Evolutionary conservation across 108 stramenopile genomes (phyloP).

Genomic region (Skeletonema costatum): DNA sequence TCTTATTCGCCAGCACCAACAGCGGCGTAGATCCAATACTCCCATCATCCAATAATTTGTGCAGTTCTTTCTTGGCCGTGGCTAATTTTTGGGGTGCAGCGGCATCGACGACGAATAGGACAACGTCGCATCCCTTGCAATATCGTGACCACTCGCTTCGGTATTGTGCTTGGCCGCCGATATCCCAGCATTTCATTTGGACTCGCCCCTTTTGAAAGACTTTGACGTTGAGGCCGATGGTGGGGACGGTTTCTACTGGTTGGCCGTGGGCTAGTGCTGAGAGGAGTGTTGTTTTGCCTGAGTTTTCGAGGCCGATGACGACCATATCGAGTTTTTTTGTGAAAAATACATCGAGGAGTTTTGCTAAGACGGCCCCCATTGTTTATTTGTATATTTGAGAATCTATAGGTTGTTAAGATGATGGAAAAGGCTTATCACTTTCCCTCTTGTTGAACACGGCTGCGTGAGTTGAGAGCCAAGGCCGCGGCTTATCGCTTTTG

Average conservation of each 20-base stretch:
- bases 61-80: slow-evolving; percentile 92
- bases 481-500: too few species aligned
- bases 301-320: slow-evolving; percentile 93
- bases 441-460: too few species aligned
- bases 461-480: too few species aligned
- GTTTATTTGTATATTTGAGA: slow-evolving; percentile 6
- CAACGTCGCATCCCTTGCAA: slow-evolving; percentile 94
- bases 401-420: background rate
- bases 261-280: slow-evolving; percentile 93
- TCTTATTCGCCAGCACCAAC: slow-evolving; percentile 94
- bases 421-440: too few species aligned
- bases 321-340: slow-evolving; percentile 98
- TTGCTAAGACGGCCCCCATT: slow-evolving; percentile 81
- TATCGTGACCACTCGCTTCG: slow-evolving; percentile 94
- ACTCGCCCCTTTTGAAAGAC: slow-evolving; percentile 89
- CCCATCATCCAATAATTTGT: slow-evolving; percentile 93
- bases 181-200: slow-evolving; percentile 98
- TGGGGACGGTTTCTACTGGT: slow-evolving; percentile 94
- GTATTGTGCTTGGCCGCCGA: slow-evolving; percentile 94
- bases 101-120: slow-evolving; percentile 95
- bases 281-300: slow-evolving; percentile 94
- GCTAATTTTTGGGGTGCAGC: slow-evolving; percentile 87
- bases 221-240: slow-evolving; percentile 97
- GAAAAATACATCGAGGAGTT: slow-evolving; percentile 87
- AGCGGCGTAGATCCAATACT: slow-evolving; percentile 88